phyloP scores from a whole-genome alignment of 2,329 filamentous ascomycete genomes.

The Simplicillium aogashimaense region DNA sequence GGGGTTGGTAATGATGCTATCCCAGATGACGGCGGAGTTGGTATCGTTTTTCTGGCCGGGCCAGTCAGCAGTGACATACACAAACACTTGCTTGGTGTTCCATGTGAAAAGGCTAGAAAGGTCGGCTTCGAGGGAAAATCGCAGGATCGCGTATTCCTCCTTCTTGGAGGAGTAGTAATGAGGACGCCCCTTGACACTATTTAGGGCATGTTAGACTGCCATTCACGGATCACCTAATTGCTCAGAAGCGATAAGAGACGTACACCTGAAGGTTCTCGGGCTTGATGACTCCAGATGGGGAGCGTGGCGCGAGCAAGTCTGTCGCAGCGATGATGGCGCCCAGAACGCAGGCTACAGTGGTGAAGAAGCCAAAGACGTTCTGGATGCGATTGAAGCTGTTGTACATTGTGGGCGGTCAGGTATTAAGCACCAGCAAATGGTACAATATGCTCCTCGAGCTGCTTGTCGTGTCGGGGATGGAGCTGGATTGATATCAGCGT shows the following conservation, averaged over 20 bases:
- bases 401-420: conserved; percentile 55
- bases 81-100: conserved; percentile 98
- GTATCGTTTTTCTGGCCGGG: conserved; percentile 29
- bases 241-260: conserved; percentile 14
- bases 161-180: conserved; percentile 90
- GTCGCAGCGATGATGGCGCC: conserved; percentile 73
- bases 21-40: conserved; percentile 87
- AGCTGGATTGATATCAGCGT: too few species aligned
- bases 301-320: conserved; percentile 60
- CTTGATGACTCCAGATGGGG: conserved; percentile 52
- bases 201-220: background rate
- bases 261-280: conserved; percentile 82
- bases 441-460: background rate
- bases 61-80: conserved; percentile 85
- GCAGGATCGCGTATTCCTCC: conserved; percentile 92
- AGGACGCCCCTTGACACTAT: conserved; percentile 77
- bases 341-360: conserved; percentile 77
- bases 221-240: too few species aligned
- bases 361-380: conserved; percentile 97
- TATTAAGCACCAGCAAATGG: background rate
- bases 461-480: background rate
- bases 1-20: conserved; percentile 76
- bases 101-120: conserved; percentile 90
- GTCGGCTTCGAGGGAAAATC: conserved; percentile 88
- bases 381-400: conserved; percentile 77